Evolutionary conservation across 2,329 filamentous ascomycete genomes (phyloP).

Genomic region (Beauveria caledonica): DNA sequence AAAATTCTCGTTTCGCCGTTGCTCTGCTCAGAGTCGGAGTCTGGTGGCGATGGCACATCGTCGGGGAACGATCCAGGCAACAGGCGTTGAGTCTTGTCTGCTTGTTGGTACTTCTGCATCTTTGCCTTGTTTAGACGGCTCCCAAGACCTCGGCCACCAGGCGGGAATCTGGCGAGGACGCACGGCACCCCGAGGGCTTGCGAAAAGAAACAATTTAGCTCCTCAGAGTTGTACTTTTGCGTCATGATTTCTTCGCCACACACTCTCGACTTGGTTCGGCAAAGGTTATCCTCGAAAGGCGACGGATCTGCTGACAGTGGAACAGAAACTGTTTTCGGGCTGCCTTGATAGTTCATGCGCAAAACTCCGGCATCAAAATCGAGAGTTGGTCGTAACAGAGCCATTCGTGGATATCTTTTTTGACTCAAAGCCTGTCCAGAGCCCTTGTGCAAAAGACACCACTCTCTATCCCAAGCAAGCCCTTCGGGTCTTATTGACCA

Average conservation of each 20-base stretch:
- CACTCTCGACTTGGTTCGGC: slow-evolving; percentile 53
- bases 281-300: slow-evolving; percentile 37
- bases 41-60: slow-evolving; percentile 44
- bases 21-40: slow-evolving; percentile 43
- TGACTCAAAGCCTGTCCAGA: slow-evolving; percentile 80
- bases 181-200: slow-evolving; percentile 69
- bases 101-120: slow-evolving; percentile 49
- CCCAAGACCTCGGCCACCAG: slow-evolving; percentile 49
- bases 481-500: slow-evolving; percentile 82
- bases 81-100: slow-evolving; percentile 14
- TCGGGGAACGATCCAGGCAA: slow-evolving; percentile 47
- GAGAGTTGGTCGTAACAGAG: slow-evolving; percentile 65
- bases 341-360: slow-evolving; percentile 45
- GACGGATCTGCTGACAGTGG: slow-evolving; percentile 62
- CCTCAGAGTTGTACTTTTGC: slow-evolving; percentile 57
- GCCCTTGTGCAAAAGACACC: slow-evolving; percentile 85
- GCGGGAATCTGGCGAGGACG: slow-evolving; percentile 73
- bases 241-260: slow-evolving; percentile 74
- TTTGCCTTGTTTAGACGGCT: slow-evolving; percentile 66
- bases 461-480: slow-evolving; percentile 89
- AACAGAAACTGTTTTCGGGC: slow-evolving; percentile 30
- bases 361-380: slow-evolving; percentile 63
- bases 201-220: slow-evolving; percentile 72
- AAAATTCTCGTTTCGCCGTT: slow-evolving; percentile 49
- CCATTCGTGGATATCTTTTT: slow-evolving; percentile 83